Percentiles rank a stretch among this genome's conserved stretches.
Evolutionary conservation across 179 eudicot genomes (phyloP).

Genomic region (Drosera spatulata): DNA sequence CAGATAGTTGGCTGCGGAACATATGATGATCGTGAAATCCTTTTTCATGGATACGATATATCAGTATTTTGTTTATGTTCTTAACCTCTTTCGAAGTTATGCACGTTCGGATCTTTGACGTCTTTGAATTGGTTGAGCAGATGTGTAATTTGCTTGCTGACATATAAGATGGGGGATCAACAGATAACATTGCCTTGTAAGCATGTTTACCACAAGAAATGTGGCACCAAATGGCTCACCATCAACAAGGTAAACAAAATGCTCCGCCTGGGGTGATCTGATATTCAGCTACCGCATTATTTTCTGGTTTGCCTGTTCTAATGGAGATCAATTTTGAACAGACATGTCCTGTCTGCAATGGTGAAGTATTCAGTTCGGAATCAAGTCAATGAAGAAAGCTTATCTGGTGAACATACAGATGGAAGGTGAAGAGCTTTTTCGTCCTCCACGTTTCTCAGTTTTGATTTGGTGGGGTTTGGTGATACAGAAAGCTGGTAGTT

Average conservation of each 20-base stretch:
- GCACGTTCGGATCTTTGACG: too few species aligned
- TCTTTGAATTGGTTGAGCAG: slow-evolving; percentile 17
- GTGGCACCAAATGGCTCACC: slow-evolving; percentile 82
- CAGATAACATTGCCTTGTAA: slow-evolving; percentile 73
- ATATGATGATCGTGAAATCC: too few species aligned
- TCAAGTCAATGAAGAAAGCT: slow-evolving; percentile 11
- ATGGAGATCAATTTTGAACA: slow-evolving; percentile 4
- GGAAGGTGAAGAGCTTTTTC: too few species aligned
- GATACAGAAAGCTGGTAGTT: too few species aligned
- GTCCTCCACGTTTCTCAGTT: too few species aligned
- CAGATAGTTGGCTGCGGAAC: too few species aligned
- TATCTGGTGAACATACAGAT: slow-evolving; percentile 17
- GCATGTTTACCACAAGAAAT: slow-evolving; percentile 68
- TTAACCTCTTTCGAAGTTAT: too few species aligned
- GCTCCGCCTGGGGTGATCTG: neutral
- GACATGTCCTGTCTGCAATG: slow-evolving; percentile 34
- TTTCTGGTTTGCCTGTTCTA: neutral
- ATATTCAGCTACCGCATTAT: neutral
- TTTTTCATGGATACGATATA: too few species aligned
- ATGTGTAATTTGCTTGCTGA: slow-evolving; percentile 90
- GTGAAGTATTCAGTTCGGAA: slow-evolving; percentile 29
- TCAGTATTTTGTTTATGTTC: too few species aligned
- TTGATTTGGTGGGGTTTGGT: too few species aligned
- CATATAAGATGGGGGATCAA: slow-evolving; percentile 69
- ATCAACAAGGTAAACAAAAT: slow-evolving; percentile 58